Evolutionary conservation across 768 basidiomycete genomes (phyloP).

Genomic region (Leccinum boreale): DNA sequence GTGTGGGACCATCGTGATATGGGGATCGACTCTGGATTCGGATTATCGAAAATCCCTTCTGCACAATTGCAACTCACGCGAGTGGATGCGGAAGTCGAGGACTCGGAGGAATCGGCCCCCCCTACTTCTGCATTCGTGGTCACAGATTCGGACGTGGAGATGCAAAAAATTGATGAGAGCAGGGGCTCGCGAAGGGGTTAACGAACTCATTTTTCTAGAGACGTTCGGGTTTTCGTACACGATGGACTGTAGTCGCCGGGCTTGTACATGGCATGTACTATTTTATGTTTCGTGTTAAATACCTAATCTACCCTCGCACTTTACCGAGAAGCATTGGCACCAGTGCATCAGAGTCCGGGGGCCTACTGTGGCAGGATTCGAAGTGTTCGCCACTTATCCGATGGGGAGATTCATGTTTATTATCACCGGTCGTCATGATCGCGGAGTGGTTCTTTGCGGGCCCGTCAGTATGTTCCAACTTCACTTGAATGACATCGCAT

Average conservation of each 20-base stretch:
- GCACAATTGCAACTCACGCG: neutral
- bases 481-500: neutral
- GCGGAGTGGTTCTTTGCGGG: neutral
- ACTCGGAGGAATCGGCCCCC: neutral
- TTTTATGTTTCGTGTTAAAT: too few species aligned
- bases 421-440: neutral
- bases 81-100: neutral
- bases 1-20: neutral
- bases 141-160: neutral
- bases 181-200: neutral
- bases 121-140: neutral
- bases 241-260: neutral
- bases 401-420: neutral
- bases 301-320: neutral
- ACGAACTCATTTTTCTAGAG: neutral
- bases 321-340: neutral
- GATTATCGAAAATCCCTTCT: neutral
- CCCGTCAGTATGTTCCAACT: neutral
- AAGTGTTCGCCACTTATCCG: neutral
- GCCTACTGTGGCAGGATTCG: neutral
- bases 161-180: neutral
- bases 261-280: neutral
- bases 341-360: neutral
- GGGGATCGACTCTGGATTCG: constrained; percentile 16
- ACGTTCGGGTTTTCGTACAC: neutral